Base-by-base conservation (phyloP, 345 rosid genomes). In the Populus tremula region DNA sequence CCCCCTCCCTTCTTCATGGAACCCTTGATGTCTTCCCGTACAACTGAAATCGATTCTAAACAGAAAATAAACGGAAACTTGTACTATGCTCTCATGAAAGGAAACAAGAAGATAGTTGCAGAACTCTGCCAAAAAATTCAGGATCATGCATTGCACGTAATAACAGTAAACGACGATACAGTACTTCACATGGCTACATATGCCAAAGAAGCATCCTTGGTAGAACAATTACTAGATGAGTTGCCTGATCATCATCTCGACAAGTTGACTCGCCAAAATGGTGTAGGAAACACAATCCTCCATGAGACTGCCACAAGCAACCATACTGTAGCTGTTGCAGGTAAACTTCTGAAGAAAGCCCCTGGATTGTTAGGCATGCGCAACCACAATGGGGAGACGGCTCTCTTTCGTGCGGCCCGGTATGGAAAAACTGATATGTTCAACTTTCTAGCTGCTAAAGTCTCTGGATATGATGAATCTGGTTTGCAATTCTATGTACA, bases 171-270 rank as follows among this genome's bases (percentile, higher is more conserved):
- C 17, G 67, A 56, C n/a, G 66, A 72, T 23, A 36, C 75, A 5
- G 47, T 56, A 8, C 67, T 72, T 29, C 75, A 72, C 66, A 72
- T 72, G 75, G 75, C 75, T 21, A 54, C 75, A 4, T 36, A 56
- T 16, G 75, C 75, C 25, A 72, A 54, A 56, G 66, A 72, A 56
- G 66, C 75, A 11, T 33, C 35, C 0, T 13, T 56, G 67, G 67
- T 23, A 5, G 18, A 54, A 29, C 20, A 35, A 2, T 36, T 72
- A 23, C 65, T 56, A 0, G 75, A 72, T 5, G 75, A 56, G 29
- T 35, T 72, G 33, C 66, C 65, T 38, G 8, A 36, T 3, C 21
- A 53, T 36, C 33, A 72, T 54, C 31, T 56, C 8, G 20, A 33
- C 47, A 54, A 72, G 17, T 17, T 72, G 33, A 72, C 66, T 8